Conservation (phyloP, 1,284 basidiomycete species). For the Nidula niveotomentosa region DNA sequence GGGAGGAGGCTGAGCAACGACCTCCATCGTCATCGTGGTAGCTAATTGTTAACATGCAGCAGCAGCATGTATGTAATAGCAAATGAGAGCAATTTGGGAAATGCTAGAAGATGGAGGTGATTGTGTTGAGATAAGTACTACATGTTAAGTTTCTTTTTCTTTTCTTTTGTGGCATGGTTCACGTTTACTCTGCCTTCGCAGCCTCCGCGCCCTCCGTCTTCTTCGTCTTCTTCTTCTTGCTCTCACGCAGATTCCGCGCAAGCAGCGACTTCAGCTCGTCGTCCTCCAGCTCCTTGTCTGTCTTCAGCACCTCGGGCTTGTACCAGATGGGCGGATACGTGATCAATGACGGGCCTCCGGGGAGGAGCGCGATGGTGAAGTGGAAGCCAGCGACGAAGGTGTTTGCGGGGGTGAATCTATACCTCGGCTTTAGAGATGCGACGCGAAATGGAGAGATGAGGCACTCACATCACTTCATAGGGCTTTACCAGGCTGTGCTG, state of each 20-base stretch:
- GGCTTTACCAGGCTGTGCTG: conserved; percentile 90
- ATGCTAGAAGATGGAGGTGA: background rate
- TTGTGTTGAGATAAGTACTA: background rate
- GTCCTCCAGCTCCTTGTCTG: conserved; percentile 88
- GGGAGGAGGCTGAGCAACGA: conserved; percentile 49
- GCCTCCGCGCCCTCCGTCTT: conserved; percentile 48
- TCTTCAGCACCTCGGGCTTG: conserved; percentile 87
- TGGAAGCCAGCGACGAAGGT: conserved; percentile 92
- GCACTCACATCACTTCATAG: conserved; percentile 83
- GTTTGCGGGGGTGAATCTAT: conserved; percentile 76
- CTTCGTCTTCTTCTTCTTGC: conserved; percentile 87
- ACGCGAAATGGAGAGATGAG: background rate
- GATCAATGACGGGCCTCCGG: conserved; percentile 83
- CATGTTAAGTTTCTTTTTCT: conserved; percentile 4
- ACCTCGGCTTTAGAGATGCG: conserved; percentile 1
- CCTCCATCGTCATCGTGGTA: conserved; percentile 11
- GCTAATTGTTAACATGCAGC: background rate
- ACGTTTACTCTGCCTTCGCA: conserved; percentile 28
- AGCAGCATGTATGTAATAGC: background rate
- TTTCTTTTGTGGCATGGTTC: conserved; percentile 12
- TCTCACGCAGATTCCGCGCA: conserved; percentile 80
- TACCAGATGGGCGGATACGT: conserved; percentile 92
- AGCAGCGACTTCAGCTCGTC: conserved; percentile 81
- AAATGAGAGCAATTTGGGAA: background rate
- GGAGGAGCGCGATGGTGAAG: conserved; percentile 90